Evolutionary conservation across 1,139 yeast genomes (phyloP).

Genomic region (Nakaseomyces sp.): DNA sequence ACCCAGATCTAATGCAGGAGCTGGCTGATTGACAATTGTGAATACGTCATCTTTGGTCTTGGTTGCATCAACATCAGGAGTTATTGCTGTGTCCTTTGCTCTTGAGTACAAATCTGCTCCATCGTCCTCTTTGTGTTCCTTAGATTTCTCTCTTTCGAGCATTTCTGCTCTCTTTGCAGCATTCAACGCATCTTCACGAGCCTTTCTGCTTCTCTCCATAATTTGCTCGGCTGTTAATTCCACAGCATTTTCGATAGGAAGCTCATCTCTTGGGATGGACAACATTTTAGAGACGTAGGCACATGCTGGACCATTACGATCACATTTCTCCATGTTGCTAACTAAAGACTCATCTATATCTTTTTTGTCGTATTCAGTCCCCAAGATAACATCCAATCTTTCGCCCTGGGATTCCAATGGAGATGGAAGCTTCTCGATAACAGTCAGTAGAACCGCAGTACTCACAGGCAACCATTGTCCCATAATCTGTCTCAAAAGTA

Average conservation of each 20-base stretch:
- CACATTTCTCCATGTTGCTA: conserved; percentile 57
- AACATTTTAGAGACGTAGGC: conserved; percentile 88
- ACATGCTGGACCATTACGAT: conserved; percentile 50
- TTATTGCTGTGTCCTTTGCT: conserved; percentile 23
- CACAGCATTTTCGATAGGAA: conserved; percentile 42
- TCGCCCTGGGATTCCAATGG: conserved; percentile 67
- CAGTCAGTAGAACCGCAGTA: conserved; percentile 73
- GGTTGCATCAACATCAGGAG: conserved; percentile 23
- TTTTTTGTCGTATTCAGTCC: conserved; percentile 45
- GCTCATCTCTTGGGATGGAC: conserved; percentile 71
- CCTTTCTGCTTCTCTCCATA: conserved; percentile 55
- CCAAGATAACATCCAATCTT: conserved; percentile 61
- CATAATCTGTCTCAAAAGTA: conserved; percentile 58
- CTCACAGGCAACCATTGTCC: conserved; percentile 94
- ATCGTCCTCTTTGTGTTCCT: conserved; percentile 17
- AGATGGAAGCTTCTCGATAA: conserved; percentile 77
- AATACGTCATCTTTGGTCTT: conserved; percentile 13
- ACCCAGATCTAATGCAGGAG: conserved; percentile 22
- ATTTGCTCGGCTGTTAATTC: conserved; percentile 43
- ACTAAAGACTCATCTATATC: conserved; percentile 44
- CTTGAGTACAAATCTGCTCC: conserved; percentile 23
- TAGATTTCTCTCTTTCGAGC: conserved; percentile 33
- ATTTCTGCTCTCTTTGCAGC: conserved; percentile 64
- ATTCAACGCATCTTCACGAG: conserved; percentile 46
- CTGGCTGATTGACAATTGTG: conserved; percentile 20